A percentile compares a stretch with the other conserved stretches of the same genome.
phyloP scores from a whole-genome alignment of 805 yeast genomes.

The Ogataea philodendri region DNA sequence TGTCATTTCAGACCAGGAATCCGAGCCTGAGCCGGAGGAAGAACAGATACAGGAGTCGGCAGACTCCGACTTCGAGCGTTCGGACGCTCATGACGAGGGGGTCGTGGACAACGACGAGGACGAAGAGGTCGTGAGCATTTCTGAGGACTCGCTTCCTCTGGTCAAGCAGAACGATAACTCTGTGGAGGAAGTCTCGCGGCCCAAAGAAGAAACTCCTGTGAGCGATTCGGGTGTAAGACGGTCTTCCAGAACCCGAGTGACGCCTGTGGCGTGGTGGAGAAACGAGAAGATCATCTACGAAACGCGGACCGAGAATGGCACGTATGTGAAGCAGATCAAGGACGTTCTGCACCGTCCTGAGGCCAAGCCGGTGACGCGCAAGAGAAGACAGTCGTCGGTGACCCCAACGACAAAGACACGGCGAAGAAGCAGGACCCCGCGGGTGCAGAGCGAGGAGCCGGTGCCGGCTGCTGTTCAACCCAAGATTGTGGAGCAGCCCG shows the following conservation, averaged over 20 bases:
- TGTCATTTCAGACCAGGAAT: slow-evolving; percentile 5
- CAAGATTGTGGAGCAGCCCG: slow-evolving; percentile 30
- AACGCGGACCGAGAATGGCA: slow-evolving; percentile 41
- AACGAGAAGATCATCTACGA: slow-evolving; percentile 71
- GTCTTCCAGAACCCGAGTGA: slow-evolving; percentile 62
- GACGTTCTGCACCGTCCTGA: slow-evolving; percentile 55
- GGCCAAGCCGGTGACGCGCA: slow-evolving; percentile 14
- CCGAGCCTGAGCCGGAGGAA: slow-evolving; percentile 11
- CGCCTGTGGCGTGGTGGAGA: slow-evolving; percentile 82
- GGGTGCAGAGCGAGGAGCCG: slow-evolving; percentile 10
- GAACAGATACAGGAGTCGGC: slow-evolving; percentile 3
- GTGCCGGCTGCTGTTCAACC: slow-evolving; percentile 21
- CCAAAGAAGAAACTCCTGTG: slow-evolving; percentile 3
- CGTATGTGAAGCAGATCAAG: slow-evolving; percentile 54
- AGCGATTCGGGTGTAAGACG: slow-evolving; percentile 38
- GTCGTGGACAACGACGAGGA: slow-evolving; percentile 17
- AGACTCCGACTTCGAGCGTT: neutral
- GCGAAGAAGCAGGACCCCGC: slow-evolving; percentile 25
- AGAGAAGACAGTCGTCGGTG: slow-evolving; percentile 17
- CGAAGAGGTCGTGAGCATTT: slow-evolving; percentile 9
- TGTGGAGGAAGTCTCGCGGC: slow-evolving; percentile 3
- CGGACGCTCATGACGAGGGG: slow-evolving; percentile 9
- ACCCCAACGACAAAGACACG: slow-evolving; percentile 11
- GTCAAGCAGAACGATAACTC: slow-evolving; percentile 3
- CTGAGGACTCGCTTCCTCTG: slow-evolving; percentile 11